Conservation (phyloP, 2,329 filamentous ascomycete genomes). For the Apiospora koreana region DNA sequence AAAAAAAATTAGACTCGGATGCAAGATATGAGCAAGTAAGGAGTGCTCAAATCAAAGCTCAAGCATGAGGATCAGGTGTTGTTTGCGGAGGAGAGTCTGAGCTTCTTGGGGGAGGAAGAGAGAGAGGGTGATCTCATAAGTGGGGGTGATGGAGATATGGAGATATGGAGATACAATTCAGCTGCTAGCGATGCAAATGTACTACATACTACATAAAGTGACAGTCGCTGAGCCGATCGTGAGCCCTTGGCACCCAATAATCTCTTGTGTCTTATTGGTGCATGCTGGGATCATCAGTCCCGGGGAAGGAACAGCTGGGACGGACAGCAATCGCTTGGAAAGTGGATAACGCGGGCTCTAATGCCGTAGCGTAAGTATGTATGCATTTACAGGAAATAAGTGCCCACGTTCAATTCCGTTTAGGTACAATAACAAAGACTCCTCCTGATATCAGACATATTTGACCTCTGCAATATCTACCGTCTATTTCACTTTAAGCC, state of each 20-base stretch:
- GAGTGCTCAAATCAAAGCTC: not conserved
- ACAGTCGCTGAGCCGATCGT: not conserved
- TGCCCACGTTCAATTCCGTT: not conserved
- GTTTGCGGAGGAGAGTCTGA: not conserved
- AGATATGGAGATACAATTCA: not conserved
- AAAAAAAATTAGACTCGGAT: not conserved
- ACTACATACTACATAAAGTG: too few relatives aligned
- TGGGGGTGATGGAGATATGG: not conserved
- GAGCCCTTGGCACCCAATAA: not conserved
- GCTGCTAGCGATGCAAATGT: not conserved
- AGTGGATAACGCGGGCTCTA: not conserved
- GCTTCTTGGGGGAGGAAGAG: not conserved
- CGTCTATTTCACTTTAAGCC: too few relatives aligned
- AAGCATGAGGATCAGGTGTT: not conserved
- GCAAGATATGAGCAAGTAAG: not conserved
- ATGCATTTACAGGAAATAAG: not conserved
- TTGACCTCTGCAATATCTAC: too few relatives aligned
- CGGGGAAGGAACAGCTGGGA: not conserved
- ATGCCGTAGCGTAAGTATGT: not conserved
- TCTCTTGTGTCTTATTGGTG: not conserved
- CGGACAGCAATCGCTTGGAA: too few relatives aligned
- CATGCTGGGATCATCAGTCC: not conserved
- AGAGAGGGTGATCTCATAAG: slow-evolving; percentile 2
- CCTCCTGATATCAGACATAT: too few relatives aligned
- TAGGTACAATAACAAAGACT: too few relatives aligned